Evolutionary conservation across 2,329 filamentous ascomycete species (phyloP).

Genomic region (Mariannaea sp.): DNA sequence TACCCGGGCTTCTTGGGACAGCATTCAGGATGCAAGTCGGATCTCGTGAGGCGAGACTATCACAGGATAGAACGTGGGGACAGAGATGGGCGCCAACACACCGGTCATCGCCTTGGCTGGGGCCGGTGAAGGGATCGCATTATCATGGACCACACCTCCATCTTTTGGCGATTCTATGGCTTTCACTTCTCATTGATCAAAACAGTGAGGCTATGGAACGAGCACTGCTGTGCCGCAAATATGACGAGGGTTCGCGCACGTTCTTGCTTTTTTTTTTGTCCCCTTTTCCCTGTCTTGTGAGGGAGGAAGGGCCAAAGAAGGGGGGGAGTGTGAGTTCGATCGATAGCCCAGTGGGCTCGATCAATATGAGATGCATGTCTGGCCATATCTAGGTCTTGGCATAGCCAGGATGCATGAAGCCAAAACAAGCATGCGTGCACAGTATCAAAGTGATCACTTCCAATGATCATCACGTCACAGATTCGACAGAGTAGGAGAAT

Average conservation of each 20-base stretch:
- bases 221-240: background rate
- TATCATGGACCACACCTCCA: background rate
- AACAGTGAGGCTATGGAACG: background rate
- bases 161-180: background rate
- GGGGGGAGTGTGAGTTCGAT: background rate
- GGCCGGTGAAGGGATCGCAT: constrained; percentile 5
- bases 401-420: background rate
- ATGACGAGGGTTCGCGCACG: background rate
- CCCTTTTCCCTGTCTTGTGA: background rate
- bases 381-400: background rate
- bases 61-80: background rate
- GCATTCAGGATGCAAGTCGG: constrained; percentile 31
- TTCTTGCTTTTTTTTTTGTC: background rate
- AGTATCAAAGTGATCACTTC: no score
- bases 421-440: background rate
- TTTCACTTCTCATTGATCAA: background rate
- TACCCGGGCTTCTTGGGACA: no score
- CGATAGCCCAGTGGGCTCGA: background rate
- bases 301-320: no score
- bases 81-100: constrained; percentile 5
- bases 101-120: constrained; percentile 6
- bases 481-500: background rate
- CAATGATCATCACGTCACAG: constrained; percentile 4
- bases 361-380: constrained; percentile 8
- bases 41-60: constrained; percentile 17